These are phyloP conservation scores for Cordyceps javanica DNA, from an alignment of 2,329 filamentous ascomycete species.

Conservation along the genomic window DNA sequence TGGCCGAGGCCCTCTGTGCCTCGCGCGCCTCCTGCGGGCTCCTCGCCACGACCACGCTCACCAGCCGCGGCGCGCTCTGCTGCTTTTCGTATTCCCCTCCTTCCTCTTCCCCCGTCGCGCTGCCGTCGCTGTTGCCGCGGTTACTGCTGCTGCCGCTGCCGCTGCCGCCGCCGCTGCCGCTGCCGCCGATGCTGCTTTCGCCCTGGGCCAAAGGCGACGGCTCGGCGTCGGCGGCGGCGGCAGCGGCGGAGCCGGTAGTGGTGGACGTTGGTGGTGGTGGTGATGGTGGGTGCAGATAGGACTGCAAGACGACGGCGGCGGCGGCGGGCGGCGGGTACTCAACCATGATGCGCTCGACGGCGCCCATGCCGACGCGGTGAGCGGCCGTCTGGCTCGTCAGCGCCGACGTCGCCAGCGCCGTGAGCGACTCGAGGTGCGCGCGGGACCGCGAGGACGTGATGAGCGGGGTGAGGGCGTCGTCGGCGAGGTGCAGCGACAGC, in stretches of 20 bases:
- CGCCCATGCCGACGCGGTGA: slow-evolving; percentile 46
- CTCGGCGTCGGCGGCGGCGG: slow-evolving; percentile 9
- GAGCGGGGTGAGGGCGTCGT: slow-evolving; percentile 50
- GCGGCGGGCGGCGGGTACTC: slow-evolving; percentile 41
- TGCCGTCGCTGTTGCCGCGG: background rate
- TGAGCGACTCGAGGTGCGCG: slow-evolving; percentile 43
- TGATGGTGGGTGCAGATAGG: slow-evolving; percentile 36
- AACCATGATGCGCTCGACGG: slow-evolving; percentile 51
- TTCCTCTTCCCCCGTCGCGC: background rate
- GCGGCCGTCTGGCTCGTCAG: slow-evolving; percentile 48
- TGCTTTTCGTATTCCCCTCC: background rate
- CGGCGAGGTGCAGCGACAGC: slow-evolving; percentile 51
- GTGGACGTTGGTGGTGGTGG: too few relatives aligned
- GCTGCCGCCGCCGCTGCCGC: background rate
- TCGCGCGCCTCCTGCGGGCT: slow-evolving; percentile 41
- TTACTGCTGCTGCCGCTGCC: too few relatives aligned
- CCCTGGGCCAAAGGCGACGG: too few relatives aligned
- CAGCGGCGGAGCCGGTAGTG: slow-evolving; percentile 14
- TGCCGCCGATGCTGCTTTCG: too few relatives aligned
- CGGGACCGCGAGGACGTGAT: slow-evolving; percentile 45
- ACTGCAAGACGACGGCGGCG: slow-evolving; percentile 35
- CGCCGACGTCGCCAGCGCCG: slow-evolving; percentile 45
- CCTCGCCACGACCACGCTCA: slow-evolving; percentile 48
- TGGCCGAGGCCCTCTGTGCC: slow-evolving; percentile 45
- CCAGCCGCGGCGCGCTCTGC: slow-evolving; percentile 39